These are phyloP conservation scores for Apiotrichum montevideense DNA, from an alignment of 1,284 basidiomycete genomes.

Conservation along the genomic window DNA sequence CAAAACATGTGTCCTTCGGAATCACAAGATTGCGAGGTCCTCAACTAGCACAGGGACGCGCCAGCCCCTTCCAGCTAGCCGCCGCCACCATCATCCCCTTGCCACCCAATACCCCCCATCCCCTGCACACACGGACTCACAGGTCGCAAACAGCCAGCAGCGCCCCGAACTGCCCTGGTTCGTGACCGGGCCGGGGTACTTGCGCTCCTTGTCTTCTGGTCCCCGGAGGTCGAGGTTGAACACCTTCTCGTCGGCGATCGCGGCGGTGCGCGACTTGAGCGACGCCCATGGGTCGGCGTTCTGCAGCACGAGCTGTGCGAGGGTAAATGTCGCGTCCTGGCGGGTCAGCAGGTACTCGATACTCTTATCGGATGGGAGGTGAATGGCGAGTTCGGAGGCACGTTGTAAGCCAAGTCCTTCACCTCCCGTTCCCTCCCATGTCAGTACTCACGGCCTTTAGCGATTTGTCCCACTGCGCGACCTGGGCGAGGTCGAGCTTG, in stretches of 20 bases:
- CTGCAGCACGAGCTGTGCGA: slow-evolving; percentile 73
- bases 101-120: no score
- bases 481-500: slow-evolving; percentile 53
- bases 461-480: slow-evolving; percentile 61
- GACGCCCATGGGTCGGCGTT: slow-evolving; percentile 65
- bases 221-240: slow-evolving; percentile 73
- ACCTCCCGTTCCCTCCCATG: no score
- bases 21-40: no score
- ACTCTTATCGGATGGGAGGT: no score
- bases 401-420: no score
- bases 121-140: slow-evolving; percentile 36
- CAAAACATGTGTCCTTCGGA: no score
- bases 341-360: slow-evolving; percentile 2
- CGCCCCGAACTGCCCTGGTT: slow-evolving; percentile 81
- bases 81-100: no score
- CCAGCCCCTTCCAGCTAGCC: no score
- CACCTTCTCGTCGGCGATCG: slow-evolving; percentile 65
- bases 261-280: slow-evolving; percentile 60
- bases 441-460: slow-evolving; percentile 47
- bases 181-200: slow-evolving; percentile 64
- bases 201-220: slow-evolving; percentile 47
- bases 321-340: slow-evolving; percentile 57
- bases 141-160: slow-evolving; percentile 90
- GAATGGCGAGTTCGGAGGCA: no score
- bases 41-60: no score